A percentile compares a stretch with the other conserved stretches of the same genome.
Conservation (phyloP, 805 yeast genomes). For the Ogataea pignaliae region DNA sequence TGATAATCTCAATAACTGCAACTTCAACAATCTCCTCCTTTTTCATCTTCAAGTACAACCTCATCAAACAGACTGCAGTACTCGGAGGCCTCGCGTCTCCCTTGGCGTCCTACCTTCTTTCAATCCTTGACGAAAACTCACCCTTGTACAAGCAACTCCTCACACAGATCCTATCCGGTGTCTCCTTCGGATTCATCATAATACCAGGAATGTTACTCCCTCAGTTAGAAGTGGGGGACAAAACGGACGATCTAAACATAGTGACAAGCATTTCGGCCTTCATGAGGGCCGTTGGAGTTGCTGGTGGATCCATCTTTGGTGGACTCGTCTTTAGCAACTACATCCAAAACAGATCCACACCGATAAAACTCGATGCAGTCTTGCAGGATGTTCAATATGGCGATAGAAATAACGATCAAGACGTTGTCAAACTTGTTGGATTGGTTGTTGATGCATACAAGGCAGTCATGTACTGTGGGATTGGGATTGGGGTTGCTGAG, state of each 20-base stretch:
- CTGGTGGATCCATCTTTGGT: conserved; percentile 41
- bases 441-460: conserved; percentile 14
- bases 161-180: conserved; percentile 42
- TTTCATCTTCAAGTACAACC: conserved; percentile 32
- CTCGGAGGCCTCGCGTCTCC: conserved; percentile 37
- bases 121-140: conserved; percentile 38
- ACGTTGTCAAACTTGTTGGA: background rate
- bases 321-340: conserved; percentile 33
- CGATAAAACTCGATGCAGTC: conserved; percentile 1
- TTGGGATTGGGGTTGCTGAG: conserved; percentile 17
- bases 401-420: background rate
- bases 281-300: conserved; percentile 43
- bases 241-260: conserved; percentile 42
- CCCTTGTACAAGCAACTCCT: conserved; percentile 37
- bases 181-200: conserved; percentile 42
- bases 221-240: conserved; percentile 41
- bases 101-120: conserved; percentile 41
- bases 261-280: conserved; percentile 45
- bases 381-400: conserved; percentile 3
- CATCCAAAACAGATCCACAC: conserved; percentile 4
- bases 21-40: conserved; percentile 38
- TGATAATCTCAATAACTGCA: conserved; percentile 39
- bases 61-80: conserved; percentile 38
- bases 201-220: conserved; percentile 42
- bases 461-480: conserved; percentile 15